phyloP scores from a whole-genome alignment of 306 rosid species.

The Spatholobus suberectus region DNA sequence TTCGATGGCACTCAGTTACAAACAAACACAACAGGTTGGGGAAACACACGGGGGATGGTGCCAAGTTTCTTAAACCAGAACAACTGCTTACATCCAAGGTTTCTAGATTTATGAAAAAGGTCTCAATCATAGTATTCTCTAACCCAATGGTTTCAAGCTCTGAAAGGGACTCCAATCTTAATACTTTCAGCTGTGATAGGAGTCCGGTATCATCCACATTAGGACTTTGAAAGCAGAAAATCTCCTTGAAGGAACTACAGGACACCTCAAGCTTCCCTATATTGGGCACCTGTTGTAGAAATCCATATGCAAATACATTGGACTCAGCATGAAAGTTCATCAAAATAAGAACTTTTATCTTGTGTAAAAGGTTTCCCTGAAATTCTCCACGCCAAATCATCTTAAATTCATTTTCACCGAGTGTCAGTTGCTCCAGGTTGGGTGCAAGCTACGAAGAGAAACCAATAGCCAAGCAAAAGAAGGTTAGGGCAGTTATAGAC shows the following conservation, averaged over 20 bases:
- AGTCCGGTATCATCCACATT: background rate
- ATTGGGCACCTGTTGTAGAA: background rate
- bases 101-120: background rate
- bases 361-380: background rate
- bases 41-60: background rate
- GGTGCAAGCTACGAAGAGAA: background rate
- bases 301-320: background rate
- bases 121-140: conserved; percentile 12
- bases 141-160: conserved; percentile 3
- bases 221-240: background rate
- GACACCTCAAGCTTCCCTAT: background rate
- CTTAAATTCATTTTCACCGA: background rate
- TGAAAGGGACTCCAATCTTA: background rate
- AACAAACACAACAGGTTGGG: background rate
- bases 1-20: background rate
- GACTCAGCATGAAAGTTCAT: background rate
- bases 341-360: background rate
- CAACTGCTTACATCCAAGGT: background rate
- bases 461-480: background rate
- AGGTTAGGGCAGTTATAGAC: background rate
- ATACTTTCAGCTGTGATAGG: background rate
- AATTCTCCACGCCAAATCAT: background rate
- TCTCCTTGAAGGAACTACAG: background rate
- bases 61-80: background rate
- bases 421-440: background rate